These are phyloP conservation scores for Chimonanthus praecox DNA, from an alignment of 164 flowering plant genomes.

Conservation along the genomic window DNA sequence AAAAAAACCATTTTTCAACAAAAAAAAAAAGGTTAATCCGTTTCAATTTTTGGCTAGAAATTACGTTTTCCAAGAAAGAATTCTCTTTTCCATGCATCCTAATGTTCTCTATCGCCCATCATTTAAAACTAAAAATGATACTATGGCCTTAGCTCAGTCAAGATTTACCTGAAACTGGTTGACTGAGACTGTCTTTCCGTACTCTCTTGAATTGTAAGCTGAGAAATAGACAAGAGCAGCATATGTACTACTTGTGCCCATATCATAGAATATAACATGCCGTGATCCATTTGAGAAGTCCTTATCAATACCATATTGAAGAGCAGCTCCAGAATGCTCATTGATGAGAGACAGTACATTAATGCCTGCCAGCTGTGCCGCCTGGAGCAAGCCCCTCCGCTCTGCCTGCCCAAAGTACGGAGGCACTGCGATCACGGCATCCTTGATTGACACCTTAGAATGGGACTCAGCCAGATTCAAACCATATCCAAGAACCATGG, in stretches of 20 bases:
- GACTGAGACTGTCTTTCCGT: slow-evolving; percentile 69
- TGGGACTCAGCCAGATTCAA: slow-evolving; percentile 67
- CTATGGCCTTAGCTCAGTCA: no score
- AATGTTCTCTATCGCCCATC: no score
- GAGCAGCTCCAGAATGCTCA: slow-evolving; percentile 93
- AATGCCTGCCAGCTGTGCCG: slow-evolving; percentile 79
- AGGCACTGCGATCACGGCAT: slow-evolving; percentile 77
- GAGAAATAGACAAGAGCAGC: slow-evolving; percentile 92
- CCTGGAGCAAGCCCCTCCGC: slow-evolving; percentile 65
- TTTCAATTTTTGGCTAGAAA: no score
- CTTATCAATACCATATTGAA: slow-evolving; percentile 98
- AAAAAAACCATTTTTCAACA: no score
- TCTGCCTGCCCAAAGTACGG: slow-evolving; percentile 92
- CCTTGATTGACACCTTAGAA: slow-evolving; percentile 55
- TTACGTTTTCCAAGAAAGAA: no score
- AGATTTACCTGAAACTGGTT: slow-evolving; percentile 88
- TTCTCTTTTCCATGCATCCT: no score
- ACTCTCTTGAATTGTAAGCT: slow-evolving; percentile 74
- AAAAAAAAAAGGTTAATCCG: no score
- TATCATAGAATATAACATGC: slow-evolving; percentile 82
- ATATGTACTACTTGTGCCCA: slow-evolving; percentile 87
- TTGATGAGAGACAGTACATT: slow-evolving; percentile 78
- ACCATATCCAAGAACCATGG: slow-evolving; percentile 69
- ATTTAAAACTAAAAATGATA: no score
- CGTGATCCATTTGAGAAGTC: slow-evolving; percentile 86